These are phyloP conservation scores for Sarocladiaceae sp. DNA, from an alignment of 2,329 filamentous ascomycete species.

Conservation along the genomic window DNA sequence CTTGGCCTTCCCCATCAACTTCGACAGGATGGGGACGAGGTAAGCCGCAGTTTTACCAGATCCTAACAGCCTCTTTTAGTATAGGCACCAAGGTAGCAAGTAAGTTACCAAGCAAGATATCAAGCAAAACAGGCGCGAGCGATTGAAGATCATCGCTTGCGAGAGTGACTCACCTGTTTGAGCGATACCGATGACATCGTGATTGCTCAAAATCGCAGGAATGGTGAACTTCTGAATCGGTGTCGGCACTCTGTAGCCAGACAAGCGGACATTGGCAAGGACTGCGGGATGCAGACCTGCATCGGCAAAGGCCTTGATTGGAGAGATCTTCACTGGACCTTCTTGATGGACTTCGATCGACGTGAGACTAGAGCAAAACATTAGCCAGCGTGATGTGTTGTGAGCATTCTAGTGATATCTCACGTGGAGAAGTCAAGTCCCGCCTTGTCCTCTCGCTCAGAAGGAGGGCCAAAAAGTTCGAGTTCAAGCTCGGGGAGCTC, in stretches of 20 bases:
- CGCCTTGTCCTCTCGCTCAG: constrained; percentile 39
- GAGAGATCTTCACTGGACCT: constrained; percentile 46
- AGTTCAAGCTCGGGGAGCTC: constrained; percentile 65
- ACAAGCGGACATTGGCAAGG: constrained; percentile 69
- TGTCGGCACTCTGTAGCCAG: constrained; percentile 69
- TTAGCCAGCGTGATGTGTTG: no score
- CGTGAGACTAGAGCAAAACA: constrained; percentile 45
- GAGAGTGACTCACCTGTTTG: constrained; percentile 72
- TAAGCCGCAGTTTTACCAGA: constrained; percentile 97
- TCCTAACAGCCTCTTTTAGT: no score
- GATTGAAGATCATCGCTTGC: background rate
- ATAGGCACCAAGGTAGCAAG: no score
- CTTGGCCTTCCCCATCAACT: constrained; percentile 93
- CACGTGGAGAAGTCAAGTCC: constrained; percentile 64
- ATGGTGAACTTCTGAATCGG: constrained; percentile 85
- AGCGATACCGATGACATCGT: constrained; percentile 84
- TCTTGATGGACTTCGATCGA: constrained; percentile 55
- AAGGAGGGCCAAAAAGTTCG: constrained; percentile 64
- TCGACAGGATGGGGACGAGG: constrained; percentile 81
- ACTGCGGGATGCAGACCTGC: constrained; percentile 84
- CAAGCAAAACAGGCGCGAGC: background rate
- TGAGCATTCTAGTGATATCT: no score
- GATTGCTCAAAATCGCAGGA: constrained; percentile 69
- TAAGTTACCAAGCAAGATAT: constrained; percentile 1
- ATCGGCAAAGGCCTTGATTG: constrained; percentile 59